Conservation (phyloP, 345 rosid species). For the Carallia pectinifolia region DNA sequence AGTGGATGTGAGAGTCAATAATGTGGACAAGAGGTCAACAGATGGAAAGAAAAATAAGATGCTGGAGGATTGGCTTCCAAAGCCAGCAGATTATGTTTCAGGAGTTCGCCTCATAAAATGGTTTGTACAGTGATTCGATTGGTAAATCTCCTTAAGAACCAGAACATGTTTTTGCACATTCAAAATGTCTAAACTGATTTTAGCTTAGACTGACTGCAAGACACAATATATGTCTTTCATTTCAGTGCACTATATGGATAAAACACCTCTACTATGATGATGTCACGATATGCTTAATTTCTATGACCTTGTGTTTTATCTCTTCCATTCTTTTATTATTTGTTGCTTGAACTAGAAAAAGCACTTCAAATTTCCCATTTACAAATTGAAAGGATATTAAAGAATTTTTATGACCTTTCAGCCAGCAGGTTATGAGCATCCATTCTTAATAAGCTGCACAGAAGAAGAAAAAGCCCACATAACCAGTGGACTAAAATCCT, state of each 20-base stretch:
- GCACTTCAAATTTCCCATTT: too few relatives aligned
- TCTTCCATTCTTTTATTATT: not conserved
- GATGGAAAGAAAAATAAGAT: too few relatives aligned
- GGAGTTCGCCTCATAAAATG: slow-evolving; percentile 96
- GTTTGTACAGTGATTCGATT: too few relatives aligned
- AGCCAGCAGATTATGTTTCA: slow-evolving; percentile 20
- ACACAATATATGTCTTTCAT: not conserved
- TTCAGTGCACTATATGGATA: slow-evolving; percentile 92
- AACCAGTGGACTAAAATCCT: slow-evolving; percentile 81
- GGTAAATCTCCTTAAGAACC: slow-evolving; percentile 33
- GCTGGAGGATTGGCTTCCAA: too few relatives aligned
- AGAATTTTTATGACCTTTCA: slow-evolving; percentile 29
- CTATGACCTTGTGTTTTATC: not conserved
- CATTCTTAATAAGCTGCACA: slow-evolving; percentile 78
- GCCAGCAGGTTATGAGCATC: slow-evolving; percentile 94
- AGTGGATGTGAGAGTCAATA: too few relatives aligned
- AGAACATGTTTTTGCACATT: not conserved
- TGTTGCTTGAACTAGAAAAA: too few relatives aligned
- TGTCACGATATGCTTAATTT: slow-evolving; percentile 66
- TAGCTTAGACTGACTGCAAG: slow-evolving; percentile 13
- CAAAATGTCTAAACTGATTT: not conserved
- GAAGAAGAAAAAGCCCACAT: slow-evolving; percentile 77
- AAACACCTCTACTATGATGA: slow-evolving; percentile 91
- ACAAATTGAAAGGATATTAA: not conserved
- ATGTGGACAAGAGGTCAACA: too few relatives aligned